Percentiles rank a stretch among this genome's conserved stretches.
Evolutionary conservation across 2,329 filamentous ascomycete species (phyloP).

Genomic region (Elsinoe ampelina): DNA sequence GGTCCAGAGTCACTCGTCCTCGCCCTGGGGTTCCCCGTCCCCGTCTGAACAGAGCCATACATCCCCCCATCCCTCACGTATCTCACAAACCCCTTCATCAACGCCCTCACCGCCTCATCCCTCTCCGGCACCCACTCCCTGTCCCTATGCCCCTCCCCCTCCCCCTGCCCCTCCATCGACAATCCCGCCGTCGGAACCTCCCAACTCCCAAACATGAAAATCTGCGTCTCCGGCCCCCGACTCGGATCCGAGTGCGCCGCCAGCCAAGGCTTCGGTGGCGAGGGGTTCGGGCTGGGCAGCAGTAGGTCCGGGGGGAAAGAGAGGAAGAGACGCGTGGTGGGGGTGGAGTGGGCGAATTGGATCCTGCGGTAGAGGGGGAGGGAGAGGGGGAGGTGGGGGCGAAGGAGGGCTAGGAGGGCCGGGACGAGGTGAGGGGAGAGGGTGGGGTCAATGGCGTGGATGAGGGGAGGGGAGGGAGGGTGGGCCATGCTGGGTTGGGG

Average conservation of each 20-base stretch:
- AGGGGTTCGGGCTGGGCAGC: slow-evolving; percentile 10
- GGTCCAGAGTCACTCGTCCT: no score
- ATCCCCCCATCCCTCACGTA: no score
- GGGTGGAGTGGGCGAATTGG: slow-evolving; percentile 45
- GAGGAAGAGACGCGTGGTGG: slow-evolving; percentile 21
- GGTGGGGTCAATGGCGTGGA: slow-evolving; percentile 1
- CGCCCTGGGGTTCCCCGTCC: no score
- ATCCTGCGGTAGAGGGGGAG: slow-evolving; percentile 55
- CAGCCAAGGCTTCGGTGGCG: slow-evolving; percentile 33
- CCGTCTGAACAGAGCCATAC: no score
- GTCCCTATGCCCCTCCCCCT: neutral
- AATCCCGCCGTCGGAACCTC: slow-evolving; percentile 13
- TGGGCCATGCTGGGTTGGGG: neutral
- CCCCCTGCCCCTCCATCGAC: neutral
- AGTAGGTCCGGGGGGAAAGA: slow-evolving; percentile 37
- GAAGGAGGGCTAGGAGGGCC: slow-evolving; percentile 40
- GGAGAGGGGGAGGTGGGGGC: slow-evolving; percentile 46
- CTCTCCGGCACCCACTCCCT: neutral
- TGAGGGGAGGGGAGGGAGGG: neutral
- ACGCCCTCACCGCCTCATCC: neutral
- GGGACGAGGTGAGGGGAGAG: slow-evolving; percentile 35
- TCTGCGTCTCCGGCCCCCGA: slow-evolving; percentile 52
- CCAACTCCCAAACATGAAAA: slow-evolving; percentile 48
- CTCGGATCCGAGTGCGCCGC: slow-evolving; percentile 54
- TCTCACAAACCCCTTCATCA: neutral